Evolutionary conservation across 495 filamentous ascomycete species (phyloP).

Genomic region (Patellaria atrata): DNA sequence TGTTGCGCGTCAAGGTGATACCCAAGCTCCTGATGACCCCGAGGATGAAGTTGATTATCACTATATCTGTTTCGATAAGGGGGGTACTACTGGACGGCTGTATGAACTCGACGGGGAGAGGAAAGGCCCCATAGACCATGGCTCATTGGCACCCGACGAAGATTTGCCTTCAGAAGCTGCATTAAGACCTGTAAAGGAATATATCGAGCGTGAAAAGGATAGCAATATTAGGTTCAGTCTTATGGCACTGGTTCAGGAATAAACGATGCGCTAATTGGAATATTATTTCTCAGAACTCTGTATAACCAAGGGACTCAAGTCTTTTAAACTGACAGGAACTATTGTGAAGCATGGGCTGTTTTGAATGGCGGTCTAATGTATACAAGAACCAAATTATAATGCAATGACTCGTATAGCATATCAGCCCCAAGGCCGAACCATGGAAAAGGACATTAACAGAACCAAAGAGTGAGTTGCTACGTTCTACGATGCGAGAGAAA

Average conservation of each 20-base stretch:
- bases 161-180: conserved; percentile 16
- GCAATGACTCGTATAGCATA: too few relatives aligned
- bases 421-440: too few relatives aligned
- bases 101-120: conserved; percentile 7
- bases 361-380: background rate
- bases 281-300: too few relatives aligned
- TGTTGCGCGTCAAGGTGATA: conserved; percentile 18
- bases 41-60: conserved; percentile 22
- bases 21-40: conserved; percentile 13
- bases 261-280: too few relatives aligned
- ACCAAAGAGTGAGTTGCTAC: too few relatives aligned
- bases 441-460: too few relatives aligned
- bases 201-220: conserved; percentile 9
- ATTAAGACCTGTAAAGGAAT: conserved; percentile 9
- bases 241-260: conserved; percentile 18
- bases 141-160: conserved; percentile 8
- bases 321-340: too few relatives aligned
- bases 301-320: too few relatives aligned
- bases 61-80: conserved; percentile 22
- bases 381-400: too few relatives aligned
- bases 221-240: conserved; percentile 19
- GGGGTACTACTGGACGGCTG: conserved; percentile 14
- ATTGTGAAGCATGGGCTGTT: too few relatives aligned
- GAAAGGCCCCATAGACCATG: conserved; percentile 12
- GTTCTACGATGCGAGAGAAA: too few relatives aligned